These are phyloP conservation scores for Phytophthora pluvialis DNA, from an alignment of 352 stramenopile species.

Conservation along the genomic window DNA sequence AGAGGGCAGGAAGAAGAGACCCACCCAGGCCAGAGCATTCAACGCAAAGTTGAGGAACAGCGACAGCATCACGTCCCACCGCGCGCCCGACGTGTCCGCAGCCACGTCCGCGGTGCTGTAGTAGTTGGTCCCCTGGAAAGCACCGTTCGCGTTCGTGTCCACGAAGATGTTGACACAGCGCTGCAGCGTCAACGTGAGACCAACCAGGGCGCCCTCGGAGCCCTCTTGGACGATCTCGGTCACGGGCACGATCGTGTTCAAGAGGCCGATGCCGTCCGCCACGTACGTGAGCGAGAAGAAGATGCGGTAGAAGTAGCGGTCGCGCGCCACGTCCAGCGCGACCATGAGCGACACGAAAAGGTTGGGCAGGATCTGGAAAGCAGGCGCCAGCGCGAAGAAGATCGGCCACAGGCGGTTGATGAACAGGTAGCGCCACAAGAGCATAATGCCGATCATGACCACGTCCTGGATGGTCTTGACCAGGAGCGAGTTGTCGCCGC, in stretches of 20 bases:
- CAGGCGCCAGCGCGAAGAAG: slow-evolving; percentile 61
- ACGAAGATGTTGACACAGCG: slow-evolving; percentile 66
- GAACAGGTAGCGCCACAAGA: slow-evolving; percentile 62
- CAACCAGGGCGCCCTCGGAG: slow-evolving; percentile 63
- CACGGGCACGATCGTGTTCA: slow-evolving; percentile 65
- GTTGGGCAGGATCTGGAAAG: slow-evolving; percentile 57
- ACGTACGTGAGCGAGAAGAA: slow-evolving; percentile 59
- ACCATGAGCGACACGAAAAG: slow-evolving; percentile 54
- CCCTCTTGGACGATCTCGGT: slow-evolving; percentile 76
- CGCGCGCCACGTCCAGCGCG: slow-evolving; percentile 47
- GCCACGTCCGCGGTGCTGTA: slow-evolving; percentile 44
- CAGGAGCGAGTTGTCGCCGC: slow-evolving; percentile 53
- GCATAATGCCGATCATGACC: slow-evolving; percentile 62
- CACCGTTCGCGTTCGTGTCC: slow-evolving; percentile 50
- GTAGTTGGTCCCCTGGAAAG: slow-evolving; percentile 60
- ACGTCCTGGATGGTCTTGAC: slow-evolving; percentile 54
- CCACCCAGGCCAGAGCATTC: slow-evolving; percentile 60
- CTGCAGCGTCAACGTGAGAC: slow-evolving; percentile 66
- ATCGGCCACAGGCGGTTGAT: slow-evolving; percentile 62
- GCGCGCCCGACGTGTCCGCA: slow-evolving; percentile 39
- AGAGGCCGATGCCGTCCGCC: slow-evolving; percentile 54
- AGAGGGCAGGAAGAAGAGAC: slow-evolving; percentile 65
- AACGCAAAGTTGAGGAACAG: slow-evolving; percentile 61
- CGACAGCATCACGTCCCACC: slow-evolving; percentile 57
- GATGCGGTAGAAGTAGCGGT: slow-evolving; percentile 66